Percentiles rank a stretch among this genome's conserved stretches.
Conservation (phyloP, 1,139 yeast genomes). For the Debaryomyces nepalensis region DNA sequence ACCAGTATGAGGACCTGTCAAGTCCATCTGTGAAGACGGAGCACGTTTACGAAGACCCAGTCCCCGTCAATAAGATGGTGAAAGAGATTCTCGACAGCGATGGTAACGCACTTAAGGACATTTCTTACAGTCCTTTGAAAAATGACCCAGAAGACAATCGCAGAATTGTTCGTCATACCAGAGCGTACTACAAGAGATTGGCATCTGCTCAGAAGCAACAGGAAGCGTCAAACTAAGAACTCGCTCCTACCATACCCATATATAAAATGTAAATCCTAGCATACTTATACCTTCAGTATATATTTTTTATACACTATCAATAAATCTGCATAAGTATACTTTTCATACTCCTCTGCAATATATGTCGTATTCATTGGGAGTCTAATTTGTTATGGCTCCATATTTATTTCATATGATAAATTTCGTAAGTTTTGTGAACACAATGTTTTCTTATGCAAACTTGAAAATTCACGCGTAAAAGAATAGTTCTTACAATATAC, state of each 20-base stretch:
- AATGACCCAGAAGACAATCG: slow-evolving; percentile 37
- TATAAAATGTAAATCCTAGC: slow-evolving; percentile 1
- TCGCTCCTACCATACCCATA: not conserved
- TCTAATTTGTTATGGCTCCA: not conserved
- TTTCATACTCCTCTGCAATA: not conserved
- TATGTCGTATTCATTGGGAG: not conserved
- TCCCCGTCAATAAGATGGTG: slow-evolving; percentile 35
- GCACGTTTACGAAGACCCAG: slow-evolving; percentile 7
- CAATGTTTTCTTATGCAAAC: not conserved
- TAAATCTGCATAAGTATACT: not conserved
- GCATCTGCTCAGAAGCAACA: slow-evolving; percentile 18
- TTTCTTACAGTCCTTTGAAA: slow-evolving; percentile 27
- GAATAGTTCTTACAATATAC: slow-evolving; percentile 1
- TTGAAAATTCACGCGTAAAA: slow-evolving; percentile 10
- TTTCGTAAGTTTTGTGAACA: slow-evolving; percentile 3
- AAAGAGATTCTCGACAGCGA: slow-evolving; percentile 32
- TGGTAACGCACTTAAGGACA: slow-evolving; percentile 14
- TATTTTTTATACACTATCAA: not conserved
- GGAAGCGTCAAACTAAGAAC: slow-evolving; percentile 7
- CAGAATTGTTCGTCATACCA: slow-evolving; percentile 40
- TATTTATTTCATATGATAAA: not conserved
- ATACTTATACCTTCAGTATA: slow-evolving; percentile 5
- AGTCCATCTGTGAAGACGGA: not conserved
- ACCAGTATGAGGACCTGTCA: slow-evolving; percentile 30
- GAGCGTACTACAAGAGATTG: slow-evolving; percentile 43